A percentile compares a stretch with the other conserved stretches of the same genome.
Conservation (phyloP, 2,329 filamentous ascomycete genomes). For the Alternaria postmessia region DNA sequence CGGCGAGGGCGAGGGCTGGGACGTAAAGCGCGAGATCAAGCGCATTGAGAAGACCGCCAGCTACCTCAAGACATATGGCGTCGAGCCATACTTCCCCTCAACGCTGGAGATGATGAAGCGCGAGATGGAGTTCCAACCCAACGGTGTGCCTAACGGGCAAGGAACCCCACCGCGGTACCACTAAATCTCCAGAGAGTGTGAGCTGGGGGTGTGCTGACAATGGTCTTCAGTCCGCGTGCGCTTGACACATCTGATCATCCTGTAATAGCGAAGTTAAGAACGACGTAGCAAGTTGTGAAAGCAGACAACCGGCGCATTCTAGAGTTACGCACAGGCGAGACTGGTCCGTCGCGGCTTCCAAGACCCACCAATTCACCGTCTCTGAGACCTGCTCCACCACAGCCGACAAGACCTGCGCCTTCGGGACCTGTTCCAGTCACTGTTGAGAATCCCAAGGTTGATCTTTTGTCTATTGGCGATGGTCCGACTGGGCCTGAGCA, state of each 20-base stretch:
- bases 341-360: not conserved
- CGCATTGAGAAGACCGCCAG: slow-evolving; percentile 64
- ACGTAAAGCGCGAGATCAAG: slow-evolving; percentile 62
- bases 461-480: not conserved
- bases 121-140: slow-evolving; percentile 48
- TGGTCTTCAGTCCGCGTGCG: not conserved
- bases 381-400: not conserved
- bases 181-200: slow-evolving; percentile 29
- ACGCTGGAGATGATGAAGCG: slow-evolving; percentile 60
- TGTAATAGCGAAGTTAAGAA: not conserved
- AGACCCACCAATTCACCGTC: not conserved
- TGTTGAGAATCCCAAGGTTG: not conserved
- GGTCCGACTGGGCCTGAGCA: not conserved
- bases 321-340: not conserved
- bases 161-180: slow-evolving; percentile 49
- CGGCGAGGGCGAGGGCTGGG: slow-evolving; percentile 62
- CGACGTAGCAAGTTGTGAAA: not conserved
- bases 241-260: not conserved
- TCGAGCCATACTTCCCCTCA: slow-evolving; percentile 62
- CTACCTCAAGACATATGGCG: slow-evolving; percentile 61
- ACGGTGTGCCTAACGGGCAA: slow-evolving; percentile 38
- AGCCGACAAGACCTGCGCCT: not conserved
- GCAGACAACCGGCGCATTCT: not conserved
- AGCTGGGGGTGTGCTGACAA: slow-evolving; percentile 22
- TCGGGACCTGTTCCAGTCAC: not conserved